These are phyloP conservation scores for Metarhizium rileyi DNA, from an alignment of 2,329 filamentous ascomycete species.

Conservation along the genomic window DNA sequence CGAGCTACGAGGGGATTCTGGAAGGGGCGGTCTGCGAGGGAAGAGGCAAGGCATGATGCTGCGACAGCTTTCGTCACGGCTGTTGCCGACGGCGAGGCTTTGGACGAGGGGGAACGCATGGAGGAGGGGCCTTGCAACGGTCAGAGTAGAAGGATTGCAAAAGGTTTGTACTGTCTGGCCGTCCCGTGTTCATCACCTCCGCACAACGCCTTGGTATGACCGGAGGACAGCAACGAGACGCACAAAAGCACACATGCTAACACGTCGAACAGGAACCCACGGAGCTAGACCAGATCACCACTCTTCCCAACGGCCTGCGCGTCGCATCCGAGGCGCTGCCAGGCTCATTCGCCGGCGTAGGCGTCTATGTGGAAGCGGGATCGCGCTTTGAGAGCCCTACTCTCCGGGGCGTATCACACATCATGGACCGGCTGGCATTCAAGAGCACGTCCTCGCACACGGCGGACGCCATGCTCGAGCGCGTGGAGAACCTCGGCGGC, in stretches of 20 bases:
- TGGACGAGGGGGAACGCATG: conserved; percentile 12
- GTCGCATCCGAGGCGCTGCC: conserved; percentile 92
- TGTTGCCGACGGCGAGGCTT: conserved; percentile 16
- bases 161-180: conserved; percentile 17
- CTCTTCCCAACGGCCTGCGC: conserved; percentile 81
- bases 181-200: too few species aligned
- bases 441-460: conserved; percentile 68
- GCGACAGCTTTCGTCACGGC: conserved; percentile 24
- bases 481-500: conserved; percentile 78
- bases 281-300: conserved; percentile 80
- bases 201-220: too few species aligned
- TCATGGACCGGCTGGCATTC: conserved; percentile 92
- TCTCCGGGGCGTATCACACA: conserved; percentile 85
- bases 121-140: conserved; percentile 18
- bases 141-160: conserved; percentile 25
- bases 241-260: too few species aligned
- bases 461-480: conserved; percentile 78
- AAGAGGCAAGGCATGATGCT: conserved; percentile 18
- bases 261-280: conserved; percentile 52
- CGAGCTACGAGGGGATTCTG: not conserved
- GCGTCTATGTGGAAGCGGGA: conserved; percentile 90
- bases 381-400: conserved; percentile 85
- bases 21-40: not conserved
- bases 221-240: not conserved
- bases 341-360: conserved; percentile 88